A percentile compares a stretch with the other conserved stretches of the same genome.
These are phyloP conservation scores for Pueraria montana DNA, from an alignment of 306 rosid genomes.

Conservation along the genomic window DNA sequence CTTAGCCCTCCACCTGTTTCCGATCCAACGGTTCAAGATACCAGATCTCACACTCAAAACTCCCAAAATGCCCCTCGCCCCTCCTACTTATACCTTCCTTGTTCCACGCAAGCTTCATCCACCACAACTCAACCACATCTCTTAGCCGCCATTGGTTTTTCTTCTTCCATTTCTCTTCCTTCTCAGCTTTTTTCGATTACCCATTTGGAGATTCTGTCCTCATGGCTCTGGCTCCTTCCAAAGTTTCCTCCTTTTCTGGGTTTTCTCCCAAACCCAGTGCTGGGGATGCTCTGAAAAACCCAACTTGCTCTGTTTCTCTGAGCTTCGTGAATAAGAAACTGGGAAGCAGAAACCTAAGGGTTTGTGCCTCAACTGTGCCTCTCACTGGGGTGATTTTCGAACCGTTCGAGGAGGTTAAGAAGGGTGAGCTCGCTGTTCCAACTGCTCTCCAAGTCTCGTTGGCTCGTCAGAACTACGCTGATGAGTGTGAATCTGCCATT, in stretches of 20 bases:
- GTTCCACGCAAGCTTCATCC: constrained; percentile 18
- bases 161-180: background rate
- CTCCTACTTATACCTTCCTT: constrained; percentile 26
- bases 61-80: constrained; percentile 29
- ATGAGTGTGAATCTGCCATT: constrained; percentile 57
- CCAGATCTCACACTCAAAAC: background rate
- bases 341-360: constrained; percentile 44
- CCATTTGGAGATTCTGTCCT: background rate
- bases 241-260: constrained; percentile 43
- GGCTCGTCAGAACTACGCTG: constrained; percentile 54
- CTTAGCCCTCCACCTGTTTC: constrained; percentile 13
- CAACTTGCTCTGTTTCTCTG: constrained; percentile 27
- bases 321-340: background rate
- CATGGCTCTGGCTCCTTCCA: constrained; percentile 55
- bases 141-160: constrained; percentile 22
- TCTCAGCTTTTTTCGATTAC: background rate
- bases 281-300: constrained; percentile 32
- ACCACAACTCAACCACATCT: background rate
- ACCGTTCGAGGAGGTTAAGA: constrained; percentile 67
- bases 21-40: constrained; percentile 48
- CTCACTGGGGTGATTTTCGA: constrained; percentile 55
- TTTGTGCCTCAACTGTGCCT: constrained; percentile 47
- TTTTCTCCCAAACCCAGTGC: constrained; percentile 42
- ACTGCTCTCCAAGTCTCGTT: constrained; percentile 54
- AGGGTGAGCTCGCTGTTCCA: constrained; percentile 50